Base-by-base conservation (phyloP, 2,329 filamentous ascomycete species). In the Aspergillus pseudotamarii region DNA sequence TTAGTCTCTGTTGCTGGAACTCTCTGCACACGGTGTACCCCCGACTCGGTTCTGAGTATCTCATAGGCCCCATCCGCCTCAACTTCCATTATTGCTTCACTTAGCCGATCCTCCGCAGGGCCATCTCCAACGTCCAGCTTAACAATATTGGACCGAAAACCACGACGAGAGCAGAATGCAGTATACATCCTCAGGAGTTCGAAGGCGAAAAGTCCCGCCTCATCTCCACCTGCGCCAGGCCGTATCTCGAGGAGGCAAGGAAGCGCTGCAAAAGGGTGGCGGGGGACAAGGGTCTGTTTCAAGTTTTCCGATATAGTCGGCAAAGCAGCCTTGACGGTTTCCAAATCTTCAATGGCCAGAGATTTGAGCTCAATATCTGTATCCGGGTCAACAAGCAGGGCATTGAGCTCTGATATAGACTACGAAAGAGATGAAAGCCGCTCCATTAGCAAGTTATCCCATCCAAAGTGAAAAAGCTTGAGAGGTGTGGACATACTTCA, bases 1-100 rank as follows among this genome's bases (percentile, higher is more conserved):
- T 93, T 94, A 68, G 85, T 91, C 77, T 99, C 95, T 0, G 95
- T 99, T 12, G 89, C 89, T 1, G 95, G 95, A 4, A 99, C 90
- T 30, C 95, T 89, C 82, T 99, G 95, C 0, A 99, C 95, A 32
- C 95, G 88, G 76, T 99, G 95, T 68, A 99, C 95, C 36, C 95
- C 95, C 3, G 94, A 92, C 79, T 99, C 95, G 70, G 90, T 90
- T 64, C 94, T 87, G 71, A 99, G 87, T 1, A 88, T 74, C 64
- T 91, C 92, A 78, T 97, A 99, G 26, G 93, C 89, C 34, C 92
- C 92, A 1, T 87, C 80, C 57, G 88, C 86, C 63, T 90, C 87
- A 41, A 99, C 83, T 76, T 97, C 93, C 30, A 99, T 84, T 28
- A 99, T 88, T 9, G 92, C 95, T 81, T 98, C 95, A 60, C 91